Conservation (phyloP, 1,284 basidiomycete species). For the Sporisorium iseilematis-ciliati region DNA sequence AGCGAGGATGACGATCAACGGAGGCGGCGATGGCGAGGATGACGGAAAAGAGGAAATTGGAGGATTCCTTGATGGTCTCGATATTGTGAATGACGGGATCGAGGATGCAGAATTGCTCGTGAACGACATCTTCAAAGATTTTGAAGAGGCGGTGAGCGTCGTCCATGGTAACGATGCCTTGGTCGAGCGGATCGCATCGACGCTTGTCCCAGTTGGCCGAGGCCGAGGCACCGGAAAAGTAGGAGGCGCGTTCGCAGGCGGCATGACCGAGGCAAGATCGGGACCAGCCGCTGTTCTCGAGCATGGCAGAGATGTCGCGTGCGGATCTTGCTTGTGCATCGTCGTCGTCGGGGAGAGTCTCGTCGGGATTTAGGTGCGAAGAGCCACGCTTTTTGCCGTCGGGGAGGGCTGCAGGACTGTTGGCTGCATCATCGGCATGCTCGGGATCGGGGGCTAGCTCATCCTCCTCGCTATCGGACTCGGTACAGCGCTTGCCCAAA, state of each 20-base stretch:
- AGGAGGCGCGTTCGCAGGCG: conserved; percentile 49
- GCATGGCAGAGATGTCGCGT: conserved; percentile 39
- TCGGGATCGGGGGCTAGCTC: conserved; percentile 28
- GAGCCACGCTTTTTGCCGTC: conserved; percentile 27
- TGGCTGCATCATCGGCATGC: conserved; percentile 5
- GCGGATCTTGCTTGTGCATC: conserved; percentile 38
- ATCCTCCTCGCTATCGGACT: conserved; percentile 47
- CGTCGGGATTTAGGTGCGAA: conserved; percentile 15
- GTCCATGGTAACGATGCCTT: conserved; percentile 49
- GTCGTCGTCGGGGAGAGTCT: conserved; percentile 27
- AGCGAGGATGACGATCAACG: conserved; percentile 40
- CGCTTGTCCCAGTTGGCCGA: conserved; percentile 48
- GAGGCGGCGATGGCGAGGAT: conserved; percentile 49
- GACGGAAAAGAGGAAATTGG: conserved; percentile 53
- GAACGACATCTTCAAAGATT: conserved; percentile 39
- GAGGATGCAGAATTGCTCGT: conserved; percentile 48
- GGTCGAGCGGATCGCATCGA: conserved; percentile 43
- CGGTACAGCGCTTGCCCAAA: conserved; percentile 46
- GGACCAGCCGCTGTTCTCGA: conserved; percentile 40
- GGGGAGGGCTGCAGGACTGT: conserved; percentile 11
- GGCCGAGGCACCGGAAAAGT: conserved; percentile 47
- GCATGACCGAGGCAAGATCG: conserved; percentile 43
- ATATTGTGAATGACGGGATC: conserved; percentile 48
- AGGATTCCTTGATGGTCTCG: conserved; percentile 42
- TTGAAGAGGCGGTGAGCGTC: conserved; percentile 43